Evolutionary conservation across 1,139 yeast species (phyloP), one percentile per base, ranked within the genome.

Genomic region (Groenewaldozyma auringiensis): DNA sequence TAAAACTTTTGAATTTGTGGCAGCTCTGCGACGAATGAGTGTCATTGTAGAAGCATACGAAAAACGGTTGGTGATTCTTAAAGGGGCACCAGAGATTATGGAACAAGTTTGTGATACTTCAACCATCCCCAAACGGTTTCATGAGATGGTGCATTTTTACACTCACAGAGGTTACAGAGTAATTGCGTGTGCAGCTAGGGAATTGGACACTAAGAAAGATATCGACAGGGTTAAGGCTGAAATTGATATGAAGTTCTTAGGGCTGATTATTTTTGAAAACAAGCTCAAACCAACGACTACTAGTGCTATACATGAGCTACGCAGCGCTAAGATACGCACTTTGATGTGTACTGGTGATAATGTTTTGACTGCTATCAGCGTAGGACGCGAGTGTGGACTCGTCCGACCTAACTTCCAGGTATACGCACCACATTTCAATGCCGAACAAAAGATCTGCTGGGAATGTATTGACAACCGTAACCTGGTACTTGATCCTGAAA

Each of bases 31-130:
- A 62, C 73, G 98, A 58, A 92, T 92, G 96, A 82, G 94, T 46
- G 96, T 88, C 0, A 64, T 88, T 47, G 78, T 80, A 17, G 73
- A 73, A 45, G 65, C 71, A 6, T 62, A 61, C 35, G 58, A 61
- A 45, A 40, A 40, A 13, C 29, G 33, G 61, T 67, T 65, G 50
- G 77, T 85, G 0, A 83, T 77, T 60, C 84, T 94, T 13, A 92
- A 92, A 61, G 99, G 99, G 43, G 98, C 99, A 0, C 99, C 99
- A 0, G 99, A 92, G 63, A 86, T 89, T n/a, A 85, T 92, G 75
- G 70, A 74, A 33, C 83, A 80, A 25, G 78, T 92, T 36, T 92
- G 98, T 65, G 67, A 69, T 16, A 76, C 79, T 1, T 78, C 75
- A 18, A 69, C 89, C 0, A 65, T 94, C 39, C 98, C 99, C 0